These are phyloP conservation scores for Citrus reticulata DNA, from an alignment of 345 rosid genomes.

Conservation along the genomic window DNA sequence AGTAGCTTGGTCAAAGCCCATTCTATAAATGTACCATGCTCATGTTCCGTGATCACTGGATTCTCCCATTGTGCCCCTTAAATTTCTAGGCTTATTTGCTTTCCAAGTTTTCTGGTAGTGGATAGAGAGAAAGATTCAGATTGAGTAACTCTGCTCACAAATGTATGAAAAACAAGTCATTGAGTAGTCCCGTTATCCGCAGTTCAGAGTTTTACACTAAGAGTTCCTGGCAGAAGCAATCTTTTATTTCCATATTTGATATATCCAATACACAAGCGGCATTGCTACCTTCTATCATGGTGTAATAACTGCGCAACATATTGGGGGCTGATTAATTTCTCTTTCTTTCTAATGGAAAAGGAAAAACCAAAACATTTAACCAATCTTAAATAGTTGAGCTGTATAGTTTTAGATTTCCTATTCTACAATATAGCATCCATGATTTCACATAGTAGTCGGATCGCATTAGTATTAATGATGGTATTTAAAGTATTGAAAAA, in stretches of 20 bases:
- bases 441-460: background rate
- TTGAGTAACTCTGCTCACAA: background rate
- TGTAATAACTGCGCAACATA: background rate
- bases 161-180: background rate
- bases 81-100: background rate
- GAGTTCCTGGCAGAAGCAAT: background rate
- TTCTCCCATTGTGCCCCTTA: background rate
- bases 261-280: background rate
- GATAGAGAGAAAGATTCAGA: background rate
- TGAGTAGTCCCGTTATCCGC: background rate
- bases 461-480: background rate
- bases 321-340: background rate
- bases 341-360: background rate
- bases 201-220: background rate
- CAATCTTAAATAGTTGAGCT: background rate
- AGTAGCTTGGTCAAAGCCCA: background rate
- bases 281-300: background rate
- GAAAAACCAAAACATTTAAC: background rate
- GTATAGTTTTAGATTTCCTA: background rate
- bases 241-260: background rate
- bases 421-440: background rate
- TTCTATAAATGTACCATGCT: background rate
- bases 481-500: background rate
- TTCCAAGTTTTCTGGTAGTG: background rate
- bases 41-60: background rate